These are phyloP conservation scores for Amaranthus hypochondriacus DNA, from an alignment of 148 eudicot genomes.

Conservation along the genomic window DNA sequence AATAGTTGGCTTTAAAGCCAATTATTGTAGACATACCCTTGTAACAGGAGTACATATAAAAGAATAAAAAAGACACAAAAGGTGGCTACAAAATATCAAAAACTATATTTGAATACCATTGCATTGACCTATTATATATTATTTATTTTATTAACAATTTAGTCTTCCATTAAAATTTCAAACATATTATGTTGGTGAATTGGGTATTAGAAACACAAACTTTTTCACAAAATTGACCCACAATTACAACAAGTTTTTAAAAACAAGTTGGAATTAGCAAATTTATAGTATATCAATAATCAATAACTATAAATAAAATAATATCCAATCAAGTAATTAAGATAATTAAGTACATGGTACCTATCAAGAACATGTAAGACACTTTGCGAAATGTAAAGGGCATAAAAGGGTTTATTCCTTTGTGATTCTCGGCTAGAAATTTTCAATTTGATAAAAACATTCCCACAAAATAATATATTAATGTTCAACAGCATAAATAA, in stretches of 20 bases:
- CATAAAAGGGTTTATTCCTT: slow-evolving; percentile 36
- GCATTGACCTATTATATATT: too few species aligned
- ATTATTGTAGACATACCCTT: too few species aligned
- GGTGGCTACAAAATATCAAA: too few species aligned
- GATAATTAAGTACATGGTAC: not conserved
- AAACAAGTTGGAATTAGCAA: slow-evolving; percentile 8
- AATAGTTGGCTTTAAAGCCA: too few species aligned
- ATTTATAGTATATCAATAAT: not conserved
- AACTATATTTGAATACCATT: too few species aligned
- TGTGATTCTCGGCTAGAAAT: slow-evolving; percentile 24
- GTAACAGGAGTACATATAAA: not conserved
- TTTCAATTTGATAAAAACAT: slow-evolving; percentile 9
- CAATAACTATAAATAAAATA: not conserved
- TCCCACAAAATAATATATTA: slow-evolving; percentile 10
- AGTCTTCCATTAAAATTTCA: not conserved
- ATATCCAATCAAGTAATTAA: slow-evolving; percentile 4
- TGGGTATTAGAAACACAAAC: slow-evolving; percentile 2
- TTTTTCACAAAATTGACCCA: slow-evolving; percentile 18
- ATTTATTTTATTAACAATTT: not conserved
- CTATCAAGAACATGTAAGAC: slow-evolving; percentile 34
- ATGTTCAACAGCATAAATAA: not conserved
- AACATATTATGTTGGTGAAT: slow-evolving; percentile 18
- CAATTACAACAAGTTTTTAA: slow-evolving; percentile 5
- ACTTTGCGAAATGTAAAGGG: slow-evolving; percentile 23
- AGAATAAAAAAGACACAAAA: not conserved